Evolutionary conservation across 345 rosid species (phyloP), one percentile per base, ranked within the genome.

Genomic region (Dimocarpus longan): DNA sequence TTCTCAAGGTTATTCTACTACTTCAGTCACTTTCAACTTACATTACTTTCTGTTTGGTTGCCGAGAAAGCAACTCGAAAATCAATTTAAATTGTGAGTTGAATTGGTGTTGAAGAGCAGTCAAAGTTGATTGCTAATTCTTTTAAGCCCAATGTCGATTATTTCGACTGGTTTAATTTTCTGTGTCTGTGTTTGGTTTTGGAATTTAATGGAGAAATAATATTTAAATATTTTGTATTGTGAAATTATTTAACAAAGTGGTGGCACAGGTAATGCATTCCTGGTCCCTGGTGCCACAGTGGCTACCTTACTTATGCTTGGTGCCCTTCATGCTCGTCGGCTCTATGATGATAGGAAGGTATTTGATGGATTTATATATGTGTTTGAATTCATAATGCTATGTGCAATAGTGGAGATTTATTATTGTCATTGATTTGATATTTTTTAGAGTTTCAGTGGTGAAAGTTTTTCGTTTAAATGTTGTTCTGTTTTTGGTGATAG

Each of bases 221-320:
- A 52, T 15, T 15, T 13, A 1, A 52, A 16, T 13, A 12, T 50
- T 50, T 50, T 50, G 56, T 50, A 50, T 6, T 50, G 5, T 15
- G n/a, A 54, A 54, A n/a, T 54, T 8, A 54, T 0, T 16, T 54
- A 54, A 0, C 59, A 54, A 54, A 54, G 59, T 54, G 59, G 7
- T 43, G 70, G 43, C 83, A 76, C 82, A 93, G 99, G 97, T 70
- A 93, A 87, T 78, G 76, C 78, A 65, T 90, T 90, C 83, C 82
- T 94, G 79, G 67, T 96, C 74, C 97, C 99, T 5, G 97, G 97
- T 68, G 99, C 99, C 48, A 96, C 98, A 18, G 86, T 87, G 39
- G 98, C 99, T 54, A 92, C 97, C 71, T 78, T 96, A 5, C 93
- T 96, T 78, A 96, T 96, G 99, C 97, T 96, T 66, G 98, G 97